Evolutionary conservation across 345 rosid genomes (phyloP).

Genomic region (Acer campestre): DNA sequence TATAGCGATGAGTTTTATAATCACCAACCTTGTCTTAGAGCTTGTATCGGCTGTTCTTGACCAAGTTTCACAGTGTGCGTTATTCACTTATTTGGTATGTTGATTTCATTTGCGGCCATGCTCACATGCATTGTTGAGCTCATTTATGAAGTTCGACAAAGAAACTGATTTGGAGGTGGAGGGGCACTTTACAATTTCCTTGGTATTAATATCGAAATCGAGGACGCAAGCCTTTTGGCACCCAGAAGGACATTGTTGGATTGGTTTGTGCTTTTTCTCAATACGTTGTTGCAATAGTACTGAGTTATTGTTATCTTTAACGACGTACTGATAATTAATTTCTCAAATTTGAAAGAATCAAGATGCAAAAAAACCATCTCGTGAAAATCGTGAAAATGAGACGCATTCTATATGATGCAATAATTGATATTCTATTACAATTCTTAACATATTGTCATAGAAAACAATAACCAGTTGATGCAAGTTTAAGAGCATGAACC

Average conservation of each 20-base stretch:
- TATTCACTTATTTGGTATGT: slow-evolving; percentile 5
- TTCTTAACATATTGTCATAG: too few relatives aligned
- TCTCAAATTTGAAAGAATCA: not conserved
- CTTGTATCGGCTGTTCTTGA: slow-evolving; percentile 10
- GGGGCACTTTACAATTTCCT: not conserved
- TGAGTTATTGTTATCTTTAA: not conserved
- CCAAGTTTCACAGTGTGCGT: not conserved
- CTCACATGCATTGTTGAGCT: slow-evolving; percentile 8
- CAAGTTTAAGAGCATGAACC: too few relatives aligned
- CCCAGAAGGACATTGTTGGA: slow-evolving; percentile 12
- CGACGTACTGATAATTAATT: not conserved
- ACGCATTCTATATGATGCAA: too few relatives aligned
- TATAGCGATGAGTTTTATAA: not conserved
- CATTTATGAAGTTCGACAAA: not conserved
- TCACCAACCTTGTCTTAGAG: slow-evolving; percentile 7
- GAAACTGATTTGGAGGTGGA: not conserved
- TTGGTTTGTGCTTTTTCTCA: not conserved
- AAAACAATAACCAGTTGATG: too few relatives aligned
- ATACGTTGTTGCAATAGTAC: not conserved
- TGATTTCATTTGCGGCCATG: slow-evolving; percentile 14
- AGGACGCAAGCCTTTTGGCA: not conserved
- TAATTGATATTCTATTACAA: too few relatives aligned
- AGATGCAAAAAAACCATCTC: not conserved
- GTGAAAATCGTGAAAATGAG: not conserved
- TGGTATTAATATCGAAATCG: slow-evolving; percentile 1